Conservation (phyloP, 2,329 filamentous ascomycete genomes). For the Escovopsis sp. region DNA sequence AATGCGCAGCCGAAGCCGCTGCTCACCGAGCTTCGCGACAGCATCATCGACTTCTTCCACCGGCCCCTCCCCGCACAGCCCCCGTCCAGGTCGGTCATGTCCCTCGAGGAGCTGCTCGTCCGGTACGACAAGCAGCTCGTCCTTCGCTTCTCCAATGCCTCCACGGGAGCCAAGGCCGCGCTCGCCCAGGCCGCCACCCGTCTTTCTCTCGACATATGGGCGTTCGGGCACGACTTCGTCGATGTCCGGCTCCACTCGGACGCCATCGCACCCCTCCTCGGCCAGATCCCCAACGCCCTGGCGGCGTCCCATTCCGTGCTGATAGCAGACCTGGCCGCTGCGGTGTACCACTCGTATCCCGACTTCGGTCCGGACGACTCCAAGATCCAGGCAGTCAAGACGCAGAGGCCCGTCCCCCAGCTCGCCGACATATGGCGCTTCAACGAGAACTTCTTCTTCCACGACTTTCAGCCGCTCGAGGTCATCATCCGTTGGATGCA, state of each 20-base stretch:
- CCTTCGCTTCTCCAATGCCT: slow-evolving; percentile 68
- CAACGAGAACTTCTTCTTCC: slow-evolving; percentile 71
- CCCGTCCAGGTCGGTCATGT: slow-evolving; percentile 6
- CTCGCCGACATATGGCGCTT: slow-evolving; percentile 18
- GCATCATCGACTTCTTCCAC: slow-evolving; percentile 33
- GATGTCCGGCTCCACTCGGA: slow-evolving; percentile 69
- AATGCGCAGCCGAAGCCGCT: slow-evolving; percentile 26
- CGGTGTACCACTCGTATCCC: slow-evolving; percentile 44
- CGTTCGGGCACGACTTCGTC: slow-evolving; percentile 64
- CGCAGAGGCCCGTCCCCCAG: slow-evolving; percentile 8
- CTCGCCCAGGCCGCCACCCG: slow-evolving; percentile 58
- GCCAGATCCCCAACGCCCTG: slow-evolving; percentile 60
- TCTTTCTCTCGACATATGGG: slow-evolving; percentile 83
- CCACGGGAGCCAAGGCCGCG: slow-evolving; percentile 49
- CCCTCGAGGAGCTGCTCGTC: slow-evolving; percentile 19
- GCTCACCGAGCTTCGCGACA: slow-evolving; percentile 34
- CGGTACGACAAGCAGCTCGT: slow-evolving; percentile 72
- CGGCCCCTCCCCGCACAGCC: slow-evolving; percentile 24
- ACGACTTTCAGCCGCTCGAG: slow-evolving; percentile 75
- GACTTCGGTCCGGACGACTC: slow-evolving; percentile 13
- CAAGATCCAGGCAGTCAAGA: not conserved
- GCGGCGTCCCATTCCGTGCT: slow-evolving; percentile 57
- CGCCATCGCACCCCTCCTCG: slow-evolving; percentile 62
- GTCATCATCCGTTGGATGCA: slow-evolving; percentile 84
- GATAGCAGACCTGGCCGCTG: slow-evolving; percentile 64